Conservation (phyloP, 1,284 basidiomycete species). For the Anthracocystis panici-leucophaei region DNA sequence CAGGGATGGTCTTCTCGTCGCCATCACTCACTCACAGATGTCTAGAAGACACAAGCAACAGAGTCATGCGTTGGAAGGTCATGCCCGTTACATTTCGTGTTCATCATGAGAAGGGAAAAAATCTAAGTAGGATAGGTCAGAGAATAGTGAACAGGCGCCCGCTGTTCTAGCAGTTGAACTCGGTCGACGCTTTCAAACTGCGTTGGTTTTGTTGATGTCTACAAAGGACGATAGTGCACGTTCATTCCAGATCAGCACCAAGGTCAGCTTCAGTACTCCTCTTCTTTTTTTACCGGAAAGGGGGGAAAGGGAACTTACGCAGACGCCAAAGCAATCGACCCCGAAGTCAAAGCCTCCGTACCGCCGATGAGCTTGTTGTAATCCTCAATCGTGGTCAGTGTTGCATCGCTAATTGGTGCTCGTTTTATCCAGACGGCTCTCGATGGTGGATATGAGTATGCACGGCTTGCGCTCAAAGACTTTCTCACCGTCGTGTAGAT, state of each 20-base stretch:
- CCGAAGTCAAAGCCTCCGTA: slow-evolving; percentile 23
- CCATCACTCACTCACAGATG: background rate
- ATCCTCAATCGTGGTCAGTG: slow-evolving; percentile 39
- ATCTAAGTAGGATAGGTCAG: background rate
- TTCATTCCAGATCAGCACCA: too few species aligned
- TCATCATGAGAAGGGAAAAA: background rate
- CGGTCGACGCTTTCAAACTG: slow-evolving; percentile 6
- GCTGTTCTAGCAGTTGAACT: slow-evolving; percentile 14
- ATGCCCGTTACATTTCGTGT: background rate
- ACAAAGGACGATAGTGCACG: background rate
- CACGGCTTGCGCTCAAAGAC: background rate
- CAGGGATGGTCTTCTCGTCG: too few species aligned
- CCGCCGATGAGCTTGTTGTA: slow-evolving; percentile 44
- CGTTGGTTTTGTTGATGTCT: slow-evolving; percentile 19
- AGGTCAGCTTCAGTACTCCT: background rate
- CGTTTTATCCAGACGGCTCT: slow-evolving; percentile 10
- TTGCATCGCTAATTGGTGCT: slow-evolving; percentile 18
- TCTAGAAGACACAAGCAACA: too few species aligned
- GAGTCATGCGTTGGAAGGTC: too few species aligned
- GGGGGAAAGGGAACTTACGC: slow-evolving; percentile 21
- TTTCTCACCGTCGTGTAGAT: background rate
- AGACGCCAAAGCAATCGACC: slow-evolving; percentile 20
- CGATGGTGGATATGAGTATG: background rate
- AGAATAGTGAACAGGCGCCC: background rate
- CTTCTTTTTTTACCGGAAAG: background rate